Base-by-base conservation (phyloP, 73 alveolate species). In the Breviolum minutum region DNA sequence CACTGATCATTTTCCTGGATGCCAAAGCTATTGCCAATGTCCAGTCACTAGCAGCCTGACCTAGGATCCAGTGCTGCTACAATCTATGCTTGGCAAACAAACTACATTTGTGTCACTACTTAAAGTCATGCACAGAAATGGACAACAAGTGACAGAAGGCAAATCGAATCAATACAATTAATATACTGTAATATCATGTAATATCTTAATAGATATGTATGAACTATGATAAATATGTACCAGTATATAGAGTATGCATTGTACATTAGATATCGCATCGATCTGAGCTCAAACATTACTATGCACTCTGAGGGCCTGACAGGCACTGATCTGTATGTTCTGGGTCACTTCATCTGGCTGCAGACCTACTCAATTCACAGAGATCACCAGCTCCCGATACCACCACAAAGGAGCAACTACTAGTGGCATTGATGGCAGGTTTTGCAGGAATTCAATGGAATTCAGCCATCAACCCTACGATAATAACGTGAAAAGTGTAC, bases 291-390 rank as follows among this genome's bases (percentile, higher is more conserved):
- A 60, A 63, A 30, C 63, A n/a, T 13, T 0, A 17, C 63, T 20
- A 17, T 8, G 63, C 61, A 17, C 19, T 20, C 32, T 30, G 63
- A 2, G 87, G 87, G 26, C 63, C 16, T 27, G 63, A 27, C 87
- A 77, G 13, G 87, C 87, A 10, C 81, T 71, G 81, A 77, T 30
- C 87, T 30, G 63, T 10, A 77, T n/a, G 63, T 77, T 77, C 63
- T 77, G 61, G 24, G 87, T 77, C 87, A 77, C 87, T 30, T 77
- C 87, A 77, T 77, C 87, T 2, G 87, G 87, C 87, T 77, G 87
- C 87, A 77, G 26, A 27, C 87, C 87, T 77, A 26, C 87, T 40
- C n/a, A 68, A 68, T 68, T 22, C n/a, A 22, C 77, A 22, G 77
- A 14, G 17, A 68, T 22, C n/a, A 14, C 77, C n/a, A 14, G 77